Base-by-base conservation (phyloP, 2,329 filamentous ascomycete species). In the Fusarium globosum region DNA sequence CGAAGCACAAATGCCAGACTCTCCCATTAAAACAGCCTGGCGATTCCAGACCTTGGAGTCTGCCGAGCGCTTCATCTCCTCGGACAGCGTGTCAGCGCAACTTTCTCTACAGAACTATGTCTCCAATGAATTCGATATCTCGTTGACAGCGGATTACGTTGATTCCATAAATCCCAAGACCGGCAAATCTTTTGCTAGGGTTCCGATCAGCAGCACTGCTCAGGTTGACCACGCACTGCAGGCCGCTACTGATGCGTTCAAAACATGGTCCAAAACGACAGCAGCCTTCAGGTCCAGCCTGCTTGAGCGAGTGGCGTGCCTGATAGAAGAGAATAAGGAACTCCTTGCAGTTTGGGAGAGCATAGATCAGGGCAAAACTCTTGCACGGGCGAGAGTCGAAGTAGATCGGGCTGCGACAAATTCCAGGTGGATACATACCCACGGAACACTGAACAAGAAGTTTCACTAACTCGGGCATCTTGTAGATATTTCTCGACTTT, bases 381-480 rank as follows among this genome's bases (percentile, higher is more conserved):
- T 46, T 5, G 23, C 43, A 3, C 6, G 43, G 8, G 43, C 43
- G 23, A 26, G 23, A 26, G 23, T 28, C 5, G 43, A 46, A 28
- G 23, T 46, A 4, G 43, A 28, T 10, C 43, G 43, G 18, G 43
- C 43, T 28, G 43, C 23, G 43, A 46, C 43, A 14, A 46, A 46
- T 20, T 46, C 28, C 43, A 46, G 43, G 23, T 46, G 4, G 14
- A 7, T 26, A 4, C 0, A 0, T 13, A 33, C 30, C 30, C 30
- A 6, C 16, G 7, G 7, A 26, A 13, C 16, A 13, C 7, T 45
- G 8, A 7, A 26, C 11, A 8, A 45, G 16, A 1, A 20, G 7
- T 26, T 1, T 10, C 7, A 4, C 23, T 45, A 9, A 45, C 3
- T 3, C 3, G 7, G 7, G 1, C 4, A 8, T 45, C 3, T 1